These are phyloP conservation scores for Trichoderma citrinoviride DNA, from an alignment of 2,329 filamentous ascomycete genomes.

Conservation along the genomic window DNA sequence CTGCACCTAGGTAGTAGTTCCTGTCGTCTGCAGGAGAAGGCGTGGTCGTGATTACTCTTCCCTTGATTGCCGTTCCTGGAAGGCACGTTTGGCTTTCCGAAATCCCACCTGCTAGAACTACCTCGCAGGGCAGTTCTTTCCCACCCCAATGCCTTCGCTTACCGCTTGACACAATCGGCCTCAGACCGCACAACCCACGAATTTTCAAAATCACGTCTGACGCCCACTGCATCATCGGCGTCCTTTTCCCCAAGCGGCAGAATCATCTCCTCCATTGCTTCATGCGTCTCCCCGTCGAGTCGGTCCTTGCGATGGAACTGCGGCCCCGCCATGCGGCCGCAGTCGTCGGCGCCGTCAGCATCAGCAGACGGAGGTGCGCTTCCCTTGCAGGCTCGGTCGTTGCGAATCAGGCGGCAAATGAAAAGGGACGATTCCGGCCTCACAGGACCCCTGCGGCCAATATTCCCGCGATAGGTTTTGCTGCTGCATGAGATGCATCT, in stretches of 20 bases:
- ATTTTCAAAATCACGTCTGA: background rate
- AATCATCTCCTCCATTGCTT: background rate
- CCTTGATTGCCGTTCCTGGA: background rate
- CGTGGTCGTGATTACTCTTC: background rate
- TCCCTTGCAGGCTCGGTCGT: slow-evolving; percentile 1
- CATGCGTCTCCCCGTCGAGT: slow-evolving; percentile 3
- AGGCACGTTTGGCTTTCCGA: background rate
- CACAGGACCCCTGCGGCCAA: background rate
- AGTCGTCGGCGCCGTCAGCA: slow-evolving; percentile 19
- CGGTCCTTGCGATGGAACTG: slow-evolving; percentile 10
- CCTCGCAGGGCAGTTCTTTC: background rate
- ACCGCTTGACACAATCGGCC: background rate
- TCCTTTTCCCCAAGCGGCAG: background rate
- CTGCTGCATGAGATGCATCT: background rate
- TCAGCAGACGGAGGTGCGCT: slow-evolving; percentile 14
- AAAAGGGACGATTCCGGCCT: background rate
- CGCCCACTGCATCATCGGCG: background rate
- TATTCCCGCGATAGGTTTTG: background rate
- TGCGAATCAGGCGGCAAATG: slow-evolving; percentile 2
- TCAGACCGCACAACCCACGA: background rate
- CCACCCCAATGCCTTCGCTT: background rate
- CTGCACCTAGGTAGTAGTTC: background rate
- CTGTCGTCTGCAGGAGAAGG: slow-evolving; percentile 1
- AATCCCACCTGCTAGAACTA: background rate
- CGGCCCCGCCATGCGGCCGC: slow-evolving; percentile 20